These are phyloP conservation scores for Didymella glomerata DNA, from an alignment of 2,329 filamentous ascomycete genomes.

Conservation along the genomic window DNA sequence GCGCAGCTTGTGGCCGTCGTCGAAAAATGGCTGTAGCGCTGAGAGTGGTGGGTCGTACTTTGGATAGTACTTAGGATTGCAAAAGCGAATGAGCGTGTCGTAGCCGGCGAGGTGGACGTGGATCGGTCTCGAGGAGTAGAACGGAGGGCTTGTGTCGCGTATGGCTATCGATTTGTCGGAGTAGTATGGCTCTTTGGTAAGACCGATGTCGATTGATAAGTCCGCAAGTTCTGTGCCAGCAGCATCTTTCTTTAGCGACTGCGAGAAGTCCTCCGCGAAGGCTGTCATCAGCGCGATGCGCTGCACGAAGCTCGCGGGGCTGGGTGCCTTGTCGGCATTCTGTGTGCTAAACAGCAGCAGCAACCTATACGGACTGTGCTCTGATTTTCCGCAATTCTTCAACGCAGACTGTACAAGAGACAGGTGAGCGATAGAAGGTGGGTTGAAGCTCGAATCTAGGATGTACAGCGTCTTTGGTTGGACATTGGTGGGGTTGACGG, in stretches of 20 bases:
- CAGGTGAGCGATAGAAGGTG: slow-evolving; percentile 67
- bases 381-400: slow-evolving; percentile 45
- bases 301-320: slow-evolving; percentile 72
- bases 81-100: slow-evolving; percentile 77
- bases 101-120: slow-evolving; percentile 78
- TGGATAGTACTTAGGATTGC: slow-evolving; percentile 75
- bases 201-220: slow-evolving; percentile 67
- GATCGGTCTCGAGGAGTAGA: slow-evolving; percentile 49
- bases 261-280: slow-evolving; percentile 66
- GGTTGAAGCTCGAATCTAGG: slow-evolving; percentile 73
- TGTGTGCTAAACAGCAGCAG: slow-evolving; percentile 69
- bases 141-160: slow-evolving; percentile 47
- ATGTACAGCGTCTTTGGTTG: slow-evolving; percentile 63
- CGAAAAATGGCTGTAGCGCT: slow-evolving; percentile 70
- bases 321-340: slow-evolving; percentile 72
- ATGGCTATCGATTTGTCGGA: slow-evolving; percentile 73
- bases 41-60: slow-evolving; percentile 57
- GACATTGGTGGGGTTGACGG: slow-evolving; percentile 42
- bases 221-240: slow-evolving; percentile 19
- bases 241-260: slow-evolving; percentile 21
- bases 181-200: slow-evolving; percentile 78
- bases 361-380: slow-evolving; percentile 55
- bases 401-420: slow-evolving; percentile 64
- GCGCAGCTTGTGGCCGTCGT: slow-evolving; percentile 64
- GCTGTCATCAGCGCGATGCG: slow-evolving; percentile 75